Evolutionary conservation across 345 rosid genomes (phyloP), one percentile per base, ranked within the genome.

Genomic region (Boechera divaricarpa): DNA sequence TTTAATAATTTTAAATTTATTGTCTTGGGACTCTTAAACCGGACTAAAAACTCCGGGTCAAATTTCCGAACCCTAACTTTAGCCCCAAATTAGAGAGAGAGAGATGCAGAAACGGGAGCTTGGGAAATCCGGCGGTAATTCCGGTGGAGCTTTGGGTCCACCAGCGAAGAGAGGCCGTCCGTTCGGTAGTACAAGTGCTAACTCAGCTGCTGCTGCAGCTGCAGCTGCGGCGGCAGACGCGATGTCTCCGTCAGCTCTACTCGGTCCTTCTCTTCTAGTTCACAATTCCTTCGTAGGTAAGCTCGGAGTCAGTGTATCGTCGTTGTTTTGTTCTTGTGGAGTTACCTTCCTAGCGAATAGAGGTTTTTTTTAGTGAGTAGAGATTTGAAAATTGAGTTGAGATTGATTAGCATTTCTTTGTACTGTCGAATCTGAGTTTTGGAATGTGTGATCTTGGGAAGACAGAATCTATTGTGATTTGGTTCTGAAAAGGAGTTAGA

Each of bases 261-360:
- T 94, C 5, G 98, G 98, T 42, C 98, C 98, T 26, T 83, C 98
- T 16, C 92, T 94, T 56, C 98, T 88, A 63, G 89, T 94, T 51
- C 98, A 94, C 85, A 84, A 82, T 80, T 90, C 98, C 44, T 92
- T 94, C 73, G 85, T 88, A 16, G 98, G 98, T 92, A 49, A 85
- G 85, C 67, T 36, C 38, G 35, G 10, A 71, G 63, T 67, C 58
- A 45, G 13, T 13, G 51, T 13, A 13, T 16, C 26, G 0, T 29
- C 29, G 1, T 21, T 18, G 63, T 1, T 32, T 54, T 59, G 26
- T 59, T 12, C 16, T 62, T 13, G 33, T 62, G 16, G 5, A 5
- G 9, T 10, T 38, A 18, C 65, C n/a, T 9, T 13, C 33, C 44
- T 35, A 35, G 36, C 9, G 16, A 16, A 32, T 38, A 3, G 24